These are phyloP conservation scores for Lumnitzera littorea DNA, from an alignment of 345 rosid genomes.

Conservation along the genomic window DNA sequence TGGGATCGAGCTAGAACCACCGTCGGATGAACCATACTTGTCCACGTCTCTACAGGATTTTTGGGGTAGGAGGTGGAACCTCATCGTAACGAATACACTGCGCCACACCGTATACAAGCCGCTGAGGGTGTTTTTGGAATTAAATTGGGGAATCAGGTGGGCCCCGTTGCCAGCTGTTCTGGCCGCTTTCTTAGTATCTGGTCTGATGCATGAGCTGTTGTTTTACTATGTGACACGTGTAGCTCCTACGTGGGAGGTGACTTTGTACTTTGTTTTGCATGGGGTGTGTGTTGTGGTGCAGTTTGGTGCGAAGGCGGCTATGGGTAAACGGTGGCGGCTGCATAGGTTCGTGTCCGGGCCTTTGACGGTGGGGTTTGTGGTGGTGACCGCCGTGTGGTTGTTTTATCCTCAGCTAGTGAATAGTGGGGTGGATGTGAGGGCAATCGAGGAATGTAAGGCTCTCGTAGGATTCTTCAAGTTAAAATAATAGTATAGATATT, in stretches of 20 bases:
- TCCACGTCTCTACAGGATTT: slow-evolving; percentile 54
- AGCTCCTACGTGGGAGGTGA: slow-evolving; percentile 38
- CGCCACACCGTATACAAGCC: slow-evolving; percentile 35
- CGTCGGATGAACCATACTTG: slow-evolving; percentile 32
- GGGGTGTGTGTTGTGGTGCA: slow-evolving; percentile 23
- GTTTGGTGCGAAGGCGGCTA: slow-evolving; percentile 15
- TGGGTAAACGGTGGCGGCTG: slow-evolving; percentile 11
- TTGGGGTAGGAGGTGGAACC: slow-evolving; percentile 55
- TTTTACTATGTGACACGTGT: slow-evolving; percentile 13
- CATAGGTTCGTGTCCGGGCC: slow-evolving; percentile 15
- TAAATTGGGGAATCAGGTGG: slow-evolving; percentile 7
- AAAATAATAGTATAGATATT: background rate
- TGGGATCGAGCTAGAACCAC: slow-evolving; percentile 25
- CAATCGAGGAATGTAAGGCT: slow-evolving; percentile 7
- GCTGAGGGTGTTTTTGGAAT: slow-evolving; percentile 1
- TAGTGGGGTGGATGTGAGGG: slow-evolving; percentile 5
- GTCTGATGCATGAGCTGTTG: slow-evolving; percentile 27
- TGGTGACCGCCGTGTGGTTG: slow-evolving; percentile 17
- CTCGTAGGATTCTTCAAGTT: background rate
- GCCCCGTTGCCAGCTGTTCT: slow-evolving; percentile 16
- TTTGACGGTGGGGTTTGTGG: slow-evolving; percentile 22
- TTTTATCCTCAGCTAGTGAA: slow-evolving; percentile 22
- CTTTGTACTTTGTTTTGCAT: slow-evolving; percentile 31
- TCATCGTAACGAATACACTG: slow-evolving; percentile 35
- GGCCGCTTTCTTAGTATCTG: slow-evolving; percentile 23